Conservation (phyloP, 2,329 filamentous ascomycete species). For the Penicillium sclerotiorum region DNA sequence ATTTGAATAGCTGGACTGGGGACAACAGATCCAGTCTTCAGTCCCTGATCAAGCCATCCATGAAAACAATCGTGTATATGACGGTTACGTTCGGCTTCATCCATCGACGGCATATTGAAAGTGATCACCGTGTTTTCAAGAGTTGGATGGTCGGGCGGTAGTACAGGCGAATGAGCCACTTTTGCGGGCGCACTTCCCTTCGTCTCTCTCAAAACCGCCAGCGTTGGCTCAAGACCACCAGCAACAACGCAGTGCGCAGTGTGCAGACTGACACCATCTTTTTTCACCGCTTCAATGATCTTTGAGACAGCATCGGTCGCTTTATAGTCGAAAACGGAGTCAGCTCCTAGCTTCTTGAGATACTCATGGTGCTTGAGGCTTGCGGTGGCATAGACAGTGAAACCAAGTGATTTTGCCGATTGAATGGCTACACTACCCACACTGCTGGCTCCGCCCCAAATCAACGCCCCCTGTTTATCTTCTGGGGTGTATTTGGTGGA, state of each 20-base stretch:
- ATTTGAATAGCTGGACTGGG: neutral
- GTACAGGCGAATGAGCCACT: conserved; percentile 19
- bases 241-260: conserved; percentile 6
- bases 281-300: conserved; percentile 29
- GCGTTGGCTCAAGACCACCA: conserved; percentile 17
- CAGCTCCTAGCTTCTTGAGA: conserved; percentile 41
- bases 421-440: conserved; percentile 34
- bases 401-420: conserved; percentile 44
- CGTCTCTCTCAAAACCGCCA: conserved; percentile 22
- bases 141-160: conserved; percentile 14
- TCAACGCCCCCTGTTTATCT: conserved; percentile 30
- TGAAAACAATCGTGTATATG: neutral
- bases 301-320: conserved; percentile 25
- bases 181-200: conserved; percentile 18
- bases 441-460: conserved; percentile 48
- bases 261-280: conserved; percentile 20
- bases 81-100: neutral
- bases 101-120: conserved; percentile 7
- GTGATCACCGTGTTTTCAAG: conserved; percentile 11
- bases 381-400: conserved; percentile 44
- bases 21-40: neutral
- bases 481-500: conserved; percentile 16
- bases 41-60: neutral
- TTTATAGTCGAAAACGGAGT: conserved; percentile 24
- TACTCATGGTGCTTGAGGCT: conserved; percentile 39